Evolutionary conservation across 2,329 filamentous ascomycete species (phyloP).

Genomic region (Arthrocladium fulminans): DNA sequence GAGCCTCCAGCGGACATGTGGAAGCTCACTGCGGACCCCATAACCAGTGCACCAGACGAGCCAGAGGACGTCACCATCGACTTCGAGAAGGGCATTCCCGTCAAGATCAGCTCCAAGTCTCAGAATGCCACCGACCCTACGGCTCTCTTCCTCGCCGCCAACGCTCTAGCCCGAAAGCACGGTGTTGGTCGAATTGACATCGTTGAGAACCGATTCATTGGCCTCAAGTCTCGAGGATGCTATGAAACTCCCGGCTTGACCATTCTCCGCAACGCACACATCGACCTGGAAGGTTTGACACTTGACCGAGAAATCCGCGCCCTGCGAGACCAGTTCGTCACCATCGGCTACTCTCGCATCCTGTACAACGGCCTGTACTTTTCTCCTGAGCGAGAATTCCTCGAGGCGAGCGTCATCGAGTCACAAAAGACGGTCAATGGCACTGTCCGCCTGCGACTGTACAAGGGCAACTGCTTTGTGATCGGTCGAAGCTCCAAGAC

Average conservation of each 20-base stretch:
- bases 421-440: conserved; percentile 55
- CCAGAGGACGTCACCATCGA: conserved; percentile 62
- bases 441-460: conserved; percentile 52
- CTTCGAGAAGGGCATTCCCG: conserved; percentile 68
- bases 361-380: conserved; percentile 58
- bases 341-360: conserved; percentile 52
- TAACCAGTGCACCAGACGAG: conserved; percentile 46
- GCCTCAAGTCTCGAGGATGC: conserved; percentile 71
- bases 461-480: conserved; percentile 57
- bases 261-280: conserved; percentile 48
- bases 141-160: conserved; percentile 58
- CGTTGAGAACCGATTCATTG: conserved; percentile 72
- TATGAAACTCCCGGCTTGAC: conserved; percentile 60
- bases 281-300: conserved; percentile 58
- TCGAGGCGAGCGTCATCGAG: conserved; percentile 55
- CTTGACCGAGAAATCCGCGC: conserved; percentile 60
- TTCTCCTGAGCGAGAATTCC: conserved; percentile 62
- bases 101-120: conserved; percentile 53
- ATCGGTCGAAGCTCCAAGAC: conserved; percentile 53
- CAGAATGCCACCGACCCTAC: conserved; percentile 60
- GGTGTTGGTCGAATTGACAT: conserved; percentile 77
- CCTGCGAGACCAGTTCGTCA: conserved; percentile 63
- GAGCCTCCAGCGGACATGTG: conserved; percentile 67
- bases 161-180: conserved; percentile 52
- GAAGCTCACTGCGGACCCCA: conserved; percentile 50